Conservation (phyloP, 257 asterid genomes). For the Lantana camara region DNA sequence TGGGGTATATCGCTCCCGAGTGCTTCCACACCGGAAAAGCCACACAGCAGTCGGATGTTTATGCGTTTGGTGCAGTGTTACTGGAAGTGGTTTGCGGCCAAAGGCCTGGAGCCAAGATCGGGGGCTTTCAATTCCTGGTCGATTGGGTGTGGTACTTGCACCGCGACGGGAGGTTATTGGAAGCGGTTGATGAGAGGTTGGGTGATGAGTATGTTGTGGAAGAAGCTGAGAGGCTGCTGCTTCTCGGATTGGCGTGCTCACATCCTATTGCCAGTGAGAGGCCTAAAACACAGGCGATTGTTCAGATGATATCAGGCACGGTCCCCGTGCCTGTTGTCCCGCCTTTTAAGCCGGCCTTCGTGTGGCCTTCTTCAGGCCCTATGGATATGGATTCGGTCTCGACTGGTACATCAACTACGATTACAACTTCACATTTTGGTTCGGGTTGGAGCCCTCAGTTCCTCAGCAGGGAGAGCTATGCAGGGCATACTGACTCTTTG, state of each 20-base stretch:
- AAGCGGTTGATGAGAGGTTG: slow-evolving; percentile 70
- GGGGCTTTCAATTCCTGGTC: slow-evolving; percentile 51
- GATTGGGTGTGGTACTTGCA: slow-evolving; percentile 95
- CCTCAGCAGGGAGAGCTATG: slow-evolving; percentile 53
- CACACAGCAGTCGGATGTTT: slow-evolving; percentile 78
- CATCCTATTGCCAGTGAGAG: slow-evolving; percentile 70
- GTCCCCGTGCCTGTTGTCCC: slow-evolving; percentile 64
- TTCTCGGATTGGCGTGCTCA: slow-evolving; percentile 79
- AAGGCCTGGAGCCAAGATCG: slow-evolving; percentile 70
- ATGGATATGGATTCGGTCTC: slow-evolving; percentile 38
- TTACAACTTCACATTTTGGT: slow-evolving; percentile 46
- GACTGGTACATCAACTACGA: slow-evolving; percentile 27
- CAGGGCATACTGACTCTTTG: slow-evolving; percentile 45
- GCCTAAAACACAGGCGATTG: slow-evolving; percentile 58
- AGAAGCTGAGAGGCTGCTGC: slow-evolving; percentile 70
- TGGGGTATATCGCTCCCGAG: slow-evolving; percentile 95
- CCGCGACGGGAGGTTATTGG: slow-evolving; percentile 57
- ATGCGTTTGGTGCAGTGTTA: slow-evolving; percentile 79
- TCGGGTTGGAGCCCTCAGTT: slow-evolving; percentile 66
- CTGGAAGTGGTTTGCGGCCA: slow-evolving; percentile 73
- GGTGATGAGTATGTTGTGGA: slow-evolving; percentile 48
- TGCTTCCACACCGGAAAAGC: slow-evolving; percentile 90
- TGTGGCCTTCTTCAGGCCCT: slow-evolving; percentile 69
- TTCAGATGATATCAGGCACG: slow-evolving; percentile 67
- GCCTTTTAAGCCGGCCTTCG: slow-evolving; percentile 80